phyloP scores from a whole-genome alignment of 2,329 filamentous ascomycete species.

The Xylariaceae sp. region DNA sequence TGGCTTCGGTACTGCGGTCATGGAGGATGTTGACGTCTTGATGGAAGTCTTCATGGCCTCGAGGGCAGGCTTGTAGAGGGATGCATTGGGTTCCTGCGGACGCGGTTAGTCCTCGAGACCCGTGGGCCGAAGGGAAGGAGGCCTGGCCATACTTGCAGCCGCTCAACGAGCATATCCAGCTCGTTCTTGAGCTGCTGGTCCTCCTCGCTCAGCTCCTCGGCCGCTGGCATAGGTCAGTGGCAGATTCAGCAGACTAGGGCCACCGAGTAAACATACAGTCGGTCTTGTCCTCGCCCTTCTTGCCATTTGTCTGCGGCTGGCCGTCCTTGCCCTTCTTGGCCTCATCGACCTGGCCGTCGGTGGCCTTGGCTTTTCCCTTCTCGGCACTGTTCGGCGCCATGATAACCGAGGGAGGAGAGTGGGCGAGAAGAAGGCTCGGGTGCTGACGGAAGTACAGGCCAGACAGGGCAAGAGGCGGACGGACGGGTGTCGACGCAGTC shows the following conservation, averaged over 20 bases:
- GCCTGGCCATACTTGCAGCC: constrained; percentile 64
- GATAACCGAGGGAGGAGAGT: constrained; percentile 28
- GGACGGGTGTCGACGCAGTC: no score
- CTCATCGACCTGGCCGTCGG: constrained; percentile 55
- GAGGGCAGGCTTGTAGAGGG: constrained; percentile 84
- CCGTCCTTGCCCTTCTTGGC: constrained; percentile 60
- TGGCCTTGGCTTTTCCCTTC: constrained; percentile 94
- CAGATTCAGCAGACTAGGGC: constrained; percentile 11
- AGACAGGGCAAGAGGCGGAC: background rate
- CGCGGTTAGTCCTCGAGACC: constrained; percentile 6
- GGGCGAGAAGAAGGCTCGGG: constrained; percentile 5
- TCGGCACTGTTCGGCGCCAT: constrained; percentile 95
- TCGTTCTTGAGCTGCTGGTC: constrained; percentile 98
- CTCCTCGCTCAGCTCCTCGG: constrained; percentile 93
- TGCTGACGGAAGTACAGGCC: constrained; percentile 1
- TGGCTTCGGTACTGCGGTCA: constrained; percentile 98
- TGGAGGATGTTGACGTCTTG: constrained; percentile 98
- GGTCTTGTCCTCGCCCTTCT: constrained; percentile 65
- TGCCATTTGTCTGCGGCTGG: constrained; percentile 62
- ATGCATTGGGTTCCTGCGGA: constrained; percentile 70
- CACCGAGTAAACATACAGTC: constrained; percentile 29
- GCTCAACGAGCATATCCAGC: constrained; percentile 95
- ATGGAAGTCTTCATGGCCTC: constrained; percentile 98
- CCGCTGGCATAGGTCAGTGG: constrained; percentile 31
- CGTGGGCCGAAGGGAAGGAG: background rate